Percentiles rank a stretch among this genome's conserved stretches.
These are phyloP conservation scores for Closterium sp. DNA, from an alignment of 139 green algal genomes.

Conservation along the genomic window DNA sequence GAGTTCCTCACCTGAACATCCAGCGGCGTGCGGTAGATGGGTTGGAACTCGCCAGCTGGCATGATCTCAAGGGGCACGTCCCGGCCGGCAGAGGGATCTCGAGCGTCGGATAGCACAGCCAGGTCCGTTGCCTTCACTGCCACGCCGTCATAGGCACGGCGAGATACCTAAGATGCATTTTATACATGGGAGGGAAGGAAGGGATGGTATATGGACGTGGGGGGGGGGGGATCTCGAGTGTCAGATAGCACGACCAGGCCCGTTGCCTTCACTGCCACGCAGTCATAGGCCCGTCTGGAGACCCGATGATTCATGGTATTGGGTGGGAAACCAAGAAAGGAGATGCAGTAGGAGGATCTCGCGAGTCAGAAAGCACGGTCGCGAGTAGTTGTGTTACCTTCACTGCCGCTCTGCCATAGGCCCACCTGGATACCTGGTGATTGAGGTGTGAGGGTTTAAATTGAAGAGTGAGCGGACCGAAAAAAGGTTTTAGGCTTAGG, in stretches of 20 bases:
- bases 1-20: conserved; percentile 45
- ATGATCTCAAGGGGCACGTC: conserved; percentile 54
- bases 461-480: too few species aligned
- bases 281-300: too few species aligned
- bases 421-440: not conserved
- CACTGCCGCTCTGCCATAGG: not conserved
- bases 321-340: too few species aligned
- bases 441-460: not conserved
- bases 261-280: too few species aligned
- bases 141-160: conserved; percentile 16
- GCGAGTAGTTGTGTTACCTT: not conserved
- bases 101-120: conserved; percentile 1
- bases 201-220: not conserved
- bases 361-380: too few species aligned
- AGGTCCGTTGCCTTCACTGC: not conserved
- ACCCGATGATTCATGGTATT: too few species aligned
- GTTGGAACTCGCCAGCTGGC: conserved; percentile 56
- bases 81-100: not conserved
- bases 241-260: not conserved
- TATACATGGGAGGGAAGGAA: not conserved
- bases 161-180: not conserved
- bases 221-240: not conserved
- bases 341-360: too few species aligned
- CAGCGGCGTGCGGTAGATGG: conserved; percentile 53
- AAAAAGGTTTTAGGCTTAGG: too few species aligned